Base-by-base conservation (phyloP, 202 grass and related monocot genomes). In the Elaeis oleifera region DNA sequence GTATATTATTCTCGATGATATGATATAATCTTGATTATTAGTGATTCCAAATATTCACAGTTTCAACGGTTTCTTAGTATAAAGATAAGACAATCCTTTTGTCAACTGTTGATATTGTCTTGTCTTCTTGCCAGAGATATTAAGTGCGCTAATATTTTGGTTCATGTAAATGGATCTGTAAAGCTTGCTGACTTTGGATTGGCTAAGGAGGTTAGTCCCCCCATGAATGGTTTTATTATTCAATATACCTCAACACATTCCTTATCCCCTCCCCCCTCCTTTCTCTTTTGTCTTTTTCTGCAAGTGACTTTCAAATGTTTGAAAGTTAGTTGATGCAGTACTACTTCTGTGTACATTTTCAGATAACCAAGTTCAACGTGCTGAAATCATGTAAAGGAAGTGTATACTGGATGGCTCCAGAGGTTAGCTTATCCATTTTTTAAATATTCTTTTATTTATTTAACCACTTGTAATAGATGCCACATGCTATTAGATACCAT, bases 331-430 rank as follows among this genome's bases (percentile, higher is more conserved):
- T 65, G 1, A 32, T 53, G 18, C 21, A 49, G 25, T 69, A 76
- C 27, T 64, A 4, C 44, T 61, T 44, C 58, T 59, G 72, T 59
- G 31, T 78, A 71, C 44, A 63, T 81, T 79, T 83, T 78, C 75
- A 99, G 95, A 99, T 99, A 69, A 86, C 79, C 69, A 94, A 87
- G 72, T 84, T 89, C 49, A 94, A 99, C 65, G 69, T 67, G 58
- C 70, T 99, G 79, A 94, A 90, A 77, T 94, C 95, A 70, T 94
- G 88, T 65, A 94, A 80, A 84, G 95, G 95, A 89, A 99, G 95
- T 76, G 95, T 99, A 60, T 99, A 94, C 73, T 99, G 95, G 95
- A 99, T 99, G 95, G 89, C 95, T 64, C 95, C 95, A 16, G 89
- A 99, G 95, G 95, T 99, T 55, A 18, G 59, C 51, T 23, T 7